Evolutionary conservation across 1,139 yeast genomes (phyloP).

Genomic region (Blastobotrys ciferrii): DNA sequence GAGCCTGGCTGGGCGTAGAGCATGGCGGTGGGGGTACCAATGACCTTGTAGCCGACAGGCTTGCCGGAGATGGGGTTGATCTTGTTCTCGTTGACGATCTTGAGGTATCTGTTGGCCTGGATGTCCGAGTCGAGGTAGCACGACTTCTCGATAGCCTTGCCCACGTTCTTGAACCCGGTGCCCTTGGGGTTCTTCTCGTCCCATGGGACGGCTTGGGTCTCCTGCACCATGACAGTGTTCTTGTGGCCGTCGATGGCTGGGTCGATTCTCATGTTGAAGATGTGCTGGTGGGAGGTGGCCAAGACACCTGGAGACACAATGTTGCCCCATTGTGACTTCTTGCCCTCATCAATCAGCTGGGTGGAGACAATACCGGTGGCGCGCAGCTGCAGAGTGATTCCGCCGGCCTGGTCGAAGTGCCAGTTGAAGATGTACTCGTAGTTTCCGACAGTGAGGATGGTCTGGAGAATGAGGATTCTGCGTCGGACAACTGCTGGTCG

Average conservation of each 20-base stretch:
- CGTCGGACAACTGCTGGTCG: slow-evolving; percentile 77
- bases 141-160: slow-evolving; percentile 66
- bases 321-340: slow-evolving; percentile 79
- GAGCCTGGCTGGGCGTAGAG: slow-evolving; percentile 65
- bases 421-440: slow-evolving; percentile 80
- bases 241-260: slow-evolving; percentile 85
- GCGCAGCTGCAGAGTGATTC: slow-evolving; percentile 77
- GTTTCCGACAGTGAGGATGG: slow-evolving; percentile 87
- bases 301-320: slow-evolving; percentile 80
- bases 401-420: slow-evolving; percentile 80
- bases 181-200: slow-evolving; percentile 64
- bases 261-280: slow-evolving; percentile 79
- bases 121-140: slow-evolving; percentile 75
- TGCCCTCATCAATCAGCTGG: slow-evolving; percentile 78
- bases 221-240: slow-evolving; percentile 67
- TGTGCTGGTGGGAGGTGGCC: slow-evolving; percentile 89
- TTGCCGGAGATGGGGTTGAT: slow-evolving; percentile 72
- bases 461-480: slow-evolving; percentile 81
- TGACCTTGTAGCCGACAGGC: slow-evolving; percentile 81
- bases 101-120: slow-evolving; percentile 70
- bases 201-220: slow-evolving; percentile 65
- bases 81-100: slow-evolving; percentile 69
- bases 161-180: slow-evolving; percentile 68
- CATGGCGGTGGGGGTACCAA: slow-evolving; percentile 76
- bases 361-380: slow-evolving; percentile 74